Percentiles rank a stretch among this genome's conserved stretches.
Evolutionary conservation across 768 basidiomycete species (phyloP).

Genomic region (Candolleomyces efflorescens): DNA sequence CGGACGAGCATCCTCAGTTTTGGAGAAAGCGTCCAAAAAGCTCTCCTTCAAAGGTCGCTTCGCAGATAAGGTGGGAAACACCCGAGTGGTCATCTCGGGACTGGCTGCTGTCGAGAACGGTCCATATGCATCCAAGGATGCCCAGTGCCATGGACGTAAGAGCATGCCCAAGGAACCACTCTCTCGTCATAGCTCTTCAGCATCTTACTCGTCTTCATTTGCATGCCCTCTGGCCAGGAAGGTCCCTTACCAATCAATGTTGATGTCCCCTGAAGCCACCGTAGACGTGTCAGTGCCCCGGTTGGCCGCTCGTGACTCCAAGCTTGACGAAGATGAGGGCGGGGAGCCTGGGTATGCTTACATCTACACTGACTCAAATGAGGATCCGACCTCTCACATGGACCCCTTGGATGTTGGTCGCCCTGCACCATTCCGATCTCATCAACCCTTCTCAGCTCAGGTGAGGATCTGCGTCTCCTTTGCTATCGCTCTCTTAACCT

Average conservation of each 20-base stretch:
- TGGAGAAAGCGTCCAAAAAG: slow-evolving; percentile 2
- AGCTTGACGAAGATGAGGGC: slow-evolving; percentile 6
- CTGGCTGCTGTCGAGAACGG: background rate
- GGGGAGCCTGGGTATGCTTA: slow-evolving; percentile 9
- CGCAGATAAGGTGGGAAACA: slow-evolving; percentile 4
- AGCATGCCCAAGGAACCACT: background rate
- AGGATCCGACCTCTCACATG: background rate
- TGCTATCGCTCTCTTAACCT: background rate
- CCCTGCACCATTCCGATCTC: slow-evolving; percentile 2
- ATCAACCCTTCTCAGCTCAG: background rate
- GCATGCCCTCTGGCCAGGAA: slow-evolving; percentile 2
- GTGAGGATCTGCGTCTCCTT: background rate
- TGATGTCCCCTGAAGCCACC: background rate
- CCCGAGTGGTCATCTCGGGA: slow-evolving; percentile 1
- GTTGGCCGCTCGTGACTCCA: slow-evolving; percentile 1
- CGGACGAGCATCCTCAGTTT: background rate
- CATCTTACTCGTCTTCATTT: slow-evolving; percentile 9
- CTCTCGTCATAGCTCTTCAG: slow-evolving; percentile 2
- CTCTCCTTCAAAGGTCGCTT: background rate
- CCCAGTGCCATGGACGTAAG: background rate
- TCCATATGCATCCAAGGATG: background rate
- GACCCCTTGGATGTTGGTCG: slow-evolving; percentile 8
- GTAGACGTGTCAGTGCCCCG: background rate
- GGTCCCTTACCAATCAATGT: background rate
- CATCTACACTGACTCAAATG: slow-evolving; percentile 1